Base-by-base conservation (phyloP, 2,329 filamentous ascomycete species). In the Stachybotrys chlorohalonatus region DNA sequence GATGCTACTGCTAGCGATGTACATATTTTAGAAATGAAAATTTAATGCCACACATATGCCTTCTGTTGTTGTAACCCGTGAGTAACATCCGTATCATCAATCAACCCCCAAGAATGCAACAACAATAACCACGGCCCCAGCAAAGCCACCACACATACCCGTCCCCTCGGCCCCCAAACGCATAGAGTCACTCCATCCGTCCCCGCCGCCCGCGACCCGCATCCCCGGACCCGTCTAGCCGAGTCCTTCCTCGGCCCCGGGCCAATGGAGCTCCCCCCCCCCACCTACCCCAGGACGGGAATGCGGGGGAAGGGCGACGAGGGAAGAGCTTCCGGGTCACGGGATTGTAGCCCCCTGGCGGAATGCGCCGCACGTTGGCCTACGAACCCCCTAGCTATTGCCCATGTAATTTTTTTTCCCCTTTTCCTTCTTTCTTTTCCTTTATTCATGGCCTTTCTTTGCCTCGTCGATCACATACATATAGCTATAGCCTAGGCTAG, bases 241-340 rank as follows among this genome's bases (percentile, higher is more conserved):
- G 36, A 13, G 13, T 13, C 36, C 36, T 42, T 13, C 36, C 36
- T 42, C 36, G 36, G 36, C 36, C 36, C 36, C 36, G 36, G 36
- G 36, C 13, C 13, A 42, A 42, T 42, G 36, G 36, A 42, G 13
- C 36, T 42, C 36, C 8, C 36, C 8, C 11, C n/a, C 24, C 24
- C 24, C 24, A 24, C 24, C 24, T 24, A 24, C 24, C 24, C 24
- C 24, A 16, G 32, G 48, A n/a, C 48, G 24, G 51, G 13, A 52
- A 30, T 31, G 42, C 39, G 36, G 32, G 48, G 46, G 53, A 53
- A 55, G 49, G 52, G 52, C 52, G 24, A 24, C 24, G 24, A 24
- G 24, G 24, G 4, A 24, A 24, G 24, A 24, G 24, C 24, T 24
- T 24, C 24, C 24, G 24, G 24, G 24, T 24, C 24, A 24, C 24